A percentile compares a stretch with the other conserved stretches of the same genome.
Conservation (phyloP, 495 filamentous ascomycete species). For the Amphirosellinia nigrospora region DNA sequence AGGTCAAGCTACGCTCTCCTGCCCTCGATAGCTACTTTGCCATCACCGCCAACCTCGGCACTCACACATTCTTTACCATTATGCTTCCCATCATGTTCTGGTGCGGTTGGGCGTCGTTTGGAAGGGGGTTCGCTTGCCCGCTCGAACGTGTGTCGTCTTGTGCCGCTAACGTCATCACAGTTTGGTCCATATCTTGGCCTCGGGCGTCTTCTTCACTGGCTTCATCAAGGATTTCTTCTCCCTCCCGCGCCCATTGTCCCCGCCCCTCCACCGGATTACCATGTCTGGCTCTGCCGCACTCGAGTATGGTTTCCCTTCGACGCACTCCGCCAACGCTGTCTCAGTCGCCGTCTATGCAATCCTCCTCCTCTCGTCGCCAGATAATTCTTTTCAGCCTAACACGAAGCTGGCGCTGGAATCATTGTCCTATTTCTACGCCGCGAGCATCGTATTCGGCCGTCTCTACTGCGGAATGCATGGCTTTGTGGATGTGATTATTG, state of each 20-base stretch:
- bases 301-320: conserved; percentile 97
- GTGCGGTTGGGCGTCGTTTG: conserved; percentile 83
- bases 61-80: conserved; percentile 98
- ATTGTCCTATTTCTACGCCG: conserved; percentile 78
- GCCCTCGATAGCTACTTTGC: conserved; percentile 94
- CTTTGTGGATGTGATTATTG: conserved; percentile 86
- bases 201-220: conserved; percentile 91
- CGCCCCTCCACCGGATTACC: conserved; percentile 90
- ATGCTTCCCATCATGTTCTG: conserved; percentile 92
- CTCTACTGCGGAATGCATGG: conserved; percentile 99
- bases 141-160: not conserved
- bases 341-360: conserved; percentile 89
- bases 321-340: conserved; percentile 95
- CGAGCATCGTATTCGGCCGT: conserved; percentile 88
- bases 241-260: conserved; percentile 91
- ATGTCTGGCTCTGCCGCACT: conserved; percentile 95
- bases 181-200: conserved; percentile 84
- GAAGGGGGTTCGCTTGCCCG: conserved; percentile 69
- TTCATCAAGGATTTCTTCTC: conserved; percentile 94
- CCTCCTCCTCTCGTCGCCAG: conserved; percentile 64
- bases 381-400: conserved; percentile 55
- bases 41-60: conserved; percentile 94
- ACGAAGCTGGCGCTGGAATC: conserved; percentile 66
- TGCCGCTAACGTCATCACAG: conserved; percentile 48
- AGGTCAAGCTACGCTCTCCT: conserved; percentile 77